Evolutionary conservation across 2,329 filamentous ascomycete species (phyloP).

Genomic region (Diaporthe sp.): DNA sequence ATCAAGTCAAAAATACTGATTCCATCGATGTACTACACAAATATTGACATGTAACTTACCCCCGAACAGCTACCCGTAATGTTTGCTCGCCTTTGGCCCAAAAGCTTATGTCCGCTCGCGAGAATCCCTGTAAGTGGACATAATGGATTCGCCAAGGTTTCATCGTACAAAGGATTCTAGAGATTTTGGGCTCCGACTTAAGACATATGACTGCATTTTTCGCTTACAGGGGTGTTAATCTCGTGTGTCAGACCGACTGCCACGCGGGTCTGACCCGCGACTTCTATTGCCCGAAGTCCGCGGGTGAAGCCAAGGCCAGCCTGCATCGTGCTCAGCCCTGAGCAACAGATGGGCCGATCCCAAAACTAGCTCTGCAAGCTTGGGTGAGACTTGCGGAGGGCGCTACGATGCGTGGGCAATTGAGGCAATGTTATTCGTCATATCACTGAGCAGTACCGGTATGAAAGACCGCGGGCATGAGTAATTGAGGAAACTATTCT

Average conservation of each 20-base stretch:
- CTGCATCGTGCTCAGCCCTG: background rate
- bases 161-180: background rate
- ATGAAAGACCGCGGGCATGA: background rate
- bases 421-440: background rate
- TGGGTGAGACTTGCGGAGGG: background rate
- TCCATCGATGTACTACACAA: too few species aligned
- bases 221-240: background rate
- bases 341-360: background rate
- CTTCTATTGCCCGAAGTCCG: slow-evolving; percentile 15
- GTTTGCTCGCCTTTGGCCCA: background rate
- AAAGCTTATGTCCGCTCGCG: background rate
- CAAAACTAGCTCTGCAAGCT: background rate
- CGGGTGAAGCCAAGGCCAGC: background rate
- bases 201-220: background rate
- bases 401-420: too few species aligned
- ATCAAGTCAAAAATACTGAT: background rate
- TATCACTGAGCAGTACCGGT: background rate
- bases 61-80: background rate
- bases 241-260: background rate
- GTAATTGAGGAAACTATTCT: background rate
- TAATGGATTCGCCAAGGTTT: background rate
- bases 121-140: background rate
- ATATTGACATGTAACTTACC: background rate
- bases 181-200: background rate
- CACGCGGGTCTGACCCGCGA: background rate